Evolutionary conservation across 2,329 filamentous ascomycete species (phyloP).

Genomic region (Orbilia javanica): DNA sequence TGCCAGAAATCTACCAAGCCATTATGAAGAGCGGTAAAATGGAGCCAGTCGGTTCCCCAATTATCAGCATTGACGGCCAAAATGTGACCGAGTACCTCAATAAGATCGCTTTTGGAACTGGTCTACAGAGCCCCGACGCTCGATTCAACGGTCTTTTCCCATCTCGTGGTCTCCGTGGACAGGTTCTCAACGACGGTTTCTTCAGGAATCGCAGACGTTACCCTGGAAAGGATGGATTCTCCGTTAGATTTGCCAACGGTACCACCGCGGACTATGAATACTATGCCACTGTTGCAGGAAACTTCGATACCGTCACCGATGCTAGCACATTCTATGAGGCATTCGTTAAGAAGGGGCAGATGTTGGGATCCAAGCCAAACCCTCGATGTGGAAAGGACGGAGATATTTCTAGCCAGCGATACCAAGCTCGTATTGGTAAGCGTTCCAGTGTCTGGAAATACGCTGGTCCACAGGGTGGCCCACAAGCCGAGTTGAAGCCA

Average conservation of each 20-base stretch:
- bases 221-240: slow-evolving; percentile 42
- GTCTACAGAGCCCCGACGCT: slow-evolving; percentile 53
- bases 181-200: slow-evolving; percentile 41
- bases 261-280: slow-evolving; percentile 40
- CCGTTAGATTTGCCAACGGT: slow-evolving; percentile 44
- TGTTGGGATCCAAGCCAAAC: slow-evolving; percentile 27
- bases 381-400: slow-evolving; percentile 33
- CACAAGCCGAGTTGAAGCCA: slow-evolving; percentile 33
- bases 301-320: slow-evolving; percentile 50
- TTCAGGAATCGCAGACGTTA: slow-evolving; percentile 52
- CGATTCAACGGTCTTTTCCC: slow-evolving; percentile 55
- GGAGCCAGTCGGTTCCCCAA: slow-evolving; percentile 44
- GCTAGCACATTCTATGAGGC: slow-evolving; percentile 43
- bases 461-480: slow-evolving; percentile 4
- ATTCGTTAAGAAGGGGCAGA: slow-evolving; percentile 50
- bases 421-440: slow-evolving; percentile 35
- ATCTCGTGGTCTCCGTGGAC: slow-evolving; percentile 31
- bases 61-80: slow-evolving; percentile 43
- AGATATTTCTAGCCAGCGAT: background rate
- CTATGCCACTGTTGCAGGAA: slow-evolving; percentile 37
- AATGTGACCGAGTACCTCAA: slow-evolving; percentile 52
- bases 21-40: slow-evolving; percentile 35
- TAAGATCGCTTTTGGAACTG: slow-evolving; percentile 45
- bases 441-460: slow-evolving; percentile 16
- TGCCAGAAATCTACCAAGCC: slow-evolving; percentile 52